Base-by-base conservation (phyloP, 768 basidiomycete species). In the Suillus hirtellus region DNA sequence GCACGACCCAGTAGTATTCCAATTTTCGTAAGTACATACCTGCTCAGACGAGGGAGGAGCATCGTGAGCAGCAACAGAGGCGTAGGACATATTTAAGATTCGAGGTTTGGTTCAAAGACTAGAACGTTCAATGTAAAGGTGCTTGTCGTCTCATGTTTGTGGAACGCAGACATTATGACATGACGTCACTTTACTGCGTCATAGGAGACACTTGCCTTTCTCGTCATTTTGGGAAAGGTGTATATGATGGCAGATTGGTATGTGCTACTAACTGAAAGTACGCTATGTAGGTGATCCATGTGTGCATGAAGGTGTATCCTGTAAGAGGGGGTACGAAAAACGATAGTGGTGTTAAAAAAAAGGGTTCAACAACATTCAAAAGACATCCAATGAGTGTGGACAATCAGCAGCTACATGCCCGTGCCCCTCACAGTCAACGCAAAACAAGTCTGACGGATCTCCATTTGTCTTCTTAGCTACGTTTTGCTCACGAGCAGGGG, bases 351-450 rank as follows among this genome's bases (percentile, higher is more conserved):
- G 19, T 15, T n/a, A n/a, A 59, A 19, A 62, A 19, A 60, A 38
- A 62, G 9, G 15, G 35, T 21, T 34, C 35, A 40, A 24, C 35
- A 60, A 60, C 24, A 62, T 43, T 79, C 77, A 95, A 77, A 95
- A 96, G 63, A 95, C 90, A 76, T 96, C 94, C 74, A 88, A 75
- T 12, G 92, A 93, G 73, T 93, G 86, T 46, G 93, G 92, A 71
- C 94, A 96, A 65, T 93, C 84, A 42, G 82, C 83, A 6, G 93
- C 85, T 43, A 80, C 70, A 73, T 95, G 93, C 9, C 92, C 93
- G 59, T 84, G 81, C 63, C 84, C 84, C 78, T 95, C 94, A 71
- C 94, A 95, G 67, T 95, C 93, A 60, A 88, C 89, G 72, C 94
- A 95, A 70, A 84, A 90, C 46, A 84, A 68, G 60, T 82, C 82